Percentiles rank a stretch among this genome's conserved stretches.
Evolutionary conservation across 1,284 basidiomycete species (phyloP).

Genomic region (Tilletia setariae): DNA sequence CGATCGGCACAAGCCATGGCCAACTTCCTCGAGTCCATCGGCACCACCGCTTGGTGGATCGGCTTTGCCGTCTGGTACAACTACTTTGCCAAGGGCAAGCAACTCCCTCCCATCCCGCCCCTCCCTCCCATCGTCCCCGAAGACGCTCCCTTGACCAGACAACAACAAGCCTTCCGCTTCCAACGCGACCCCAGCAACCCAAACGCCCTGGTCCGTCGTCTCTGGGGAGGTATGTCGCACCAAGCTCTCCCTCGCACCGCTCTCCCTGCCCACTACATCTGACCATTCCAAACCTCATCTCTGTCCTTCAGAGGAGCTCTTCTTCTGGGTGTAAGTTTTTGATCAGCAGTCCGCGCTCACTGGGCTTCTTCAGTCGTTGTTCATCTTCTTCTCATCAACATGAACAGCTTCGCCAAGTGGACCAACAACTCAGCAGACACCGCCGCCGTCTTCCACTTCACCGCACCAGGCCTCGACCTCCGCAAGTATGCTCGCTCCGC

Average conservation of each 20-base stretch:
- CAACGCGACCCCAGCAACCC: not conserved
- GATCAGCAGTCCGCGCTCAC: not conserved
- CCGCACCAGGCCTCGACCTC: not conserved
- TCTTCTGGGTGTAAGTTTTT: slow-evolving; percentile 3
- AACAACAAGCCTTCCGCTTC: not conserved
- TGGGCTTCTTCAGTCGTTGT: not conserved
- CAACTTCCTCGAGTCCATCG: too few relatives aligned
- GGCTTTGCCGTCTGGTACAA: slow-evolving; percentile 9
- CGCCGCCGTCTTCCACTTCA: not conserved
- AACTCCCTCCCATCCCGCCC: not conserved
- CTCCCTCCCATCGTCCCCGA: not conserved
- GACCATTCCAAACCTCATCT: not conserved
- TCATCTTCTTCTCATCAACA: not conserved
- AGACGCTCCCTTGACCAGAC: not conserved
- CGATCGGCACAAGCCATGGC: too few relatives aligned
- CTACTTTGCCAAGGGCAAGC: slow-evolving; percentile 12
- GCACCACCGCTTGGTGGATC: too few relatives aligned
- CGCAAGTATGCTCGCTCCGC: slow-evolving; percentile 12
- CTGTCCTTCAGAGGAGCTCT: not conserved
- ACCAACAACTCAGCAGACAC: slow-evolving; percentile 3
- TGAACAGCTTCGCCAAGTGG: slow-evolving; percentile 7
- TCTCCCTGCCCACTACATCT: too few relatives aligned
- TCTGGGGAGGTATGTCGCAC: not conserved
- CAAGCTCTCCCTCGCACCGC: not conserved
- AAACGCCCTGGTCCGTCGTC: slow-evolving; percentile 1